phyloP scores from a whole-genome alignment of 805 yeast genomes.

The Saccharomycopsis lassenensis region DNA sequence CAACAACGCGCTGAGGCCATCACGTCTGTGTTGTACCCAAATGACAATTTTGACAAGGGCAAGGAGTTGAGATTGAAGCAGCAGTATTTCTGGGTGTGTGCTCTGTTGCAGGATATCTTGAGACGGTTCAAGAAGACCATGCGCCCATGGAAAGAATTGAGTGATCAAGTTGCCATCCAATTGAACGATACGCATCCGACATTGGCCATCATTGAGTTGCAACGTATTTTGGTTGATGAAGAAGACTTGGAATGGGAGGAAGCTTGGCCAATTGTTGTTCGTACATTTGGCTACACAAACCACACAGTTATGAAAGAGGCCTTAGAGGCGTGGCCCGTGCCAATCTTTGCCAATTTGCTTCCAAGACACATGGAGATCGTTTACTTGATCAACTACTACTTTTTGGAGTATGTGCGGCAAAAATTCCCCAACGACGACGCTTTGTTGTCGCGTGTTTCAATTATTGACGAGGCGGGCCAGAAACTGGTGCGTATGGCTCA shows the following conservation, averaged over 20 bases:
- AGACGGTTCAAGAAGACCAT: constrained; percentile 77
- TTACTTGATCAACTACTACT: constrained; percentile 71
- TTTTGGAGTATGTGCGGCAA: constrained; percentile 65
- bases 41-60: constrained; percentile 85
- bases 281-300: constrained; percentile 83
- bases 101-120: constrained; percentile 82
- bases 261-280: constrained; percentile 77
- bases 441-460: constrained; percentile 59
- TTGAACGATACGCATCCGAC: constrained; percentile 94
- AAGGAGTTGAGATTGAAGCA: constrained; percentile 88
- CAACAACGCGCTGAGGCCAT: constrained; percentile 88
- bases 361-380: constrained; percentile 90
- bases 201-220: constrained; percentile 79
- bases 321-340: constrained; percentile 90
- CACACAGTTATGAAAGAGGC: constrained; percentile 96
- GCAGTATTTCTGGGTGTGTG: constrained; percentile 95
- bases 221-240: constrained; percentile 73
- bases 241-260: constrained; percentile 73
- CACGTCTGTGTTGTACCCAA: constrained; percentile 87
- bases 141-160: constrained; percentile 70
- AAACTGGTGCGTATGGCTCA: constrained; percentile 89
- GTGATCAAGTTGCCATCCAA: constrained; percentile 84
- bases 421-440: constrained; percentile 67
- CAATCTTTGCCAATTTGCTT: constrained; percentile 60
- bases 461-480: constrained; percentile 72